A percentile compares a stretch with the other conserved stretches of the same genome.
Evolutionary conservation across 1,284 basidiomycete species (phyloP).

Genomic region (Cryptococcus sp.): DNA sequence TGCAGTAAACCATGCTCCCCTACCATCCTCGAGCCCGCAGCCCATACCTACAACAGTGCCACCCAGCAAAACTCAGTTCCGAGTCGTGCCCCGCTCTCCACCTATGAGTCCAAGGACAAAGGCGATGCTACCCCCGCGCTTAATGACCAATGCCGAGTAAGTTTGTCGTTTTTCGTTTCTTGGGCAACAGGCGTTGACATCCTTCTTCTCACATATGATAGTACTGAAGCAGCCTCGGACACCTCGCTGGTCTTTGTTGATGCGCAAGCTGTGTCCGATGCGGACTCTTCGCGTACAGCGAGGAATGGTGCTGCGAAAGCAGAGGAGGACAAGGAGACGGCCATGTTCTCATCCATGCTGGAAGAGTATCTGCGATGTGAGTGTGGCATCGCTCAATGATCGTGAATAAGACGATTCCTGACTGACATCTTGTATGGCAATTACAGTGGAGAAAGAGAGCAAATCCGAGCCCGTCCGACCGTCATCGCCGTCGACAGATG

Average conservation of each 20-base stretch:
- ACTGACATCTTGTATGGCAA: not conserved
- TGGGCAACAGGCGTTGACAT: not conserved
- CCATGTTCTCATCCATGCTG: slow-evolving; percentile 52
- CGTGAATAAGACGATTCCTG: not conserved
- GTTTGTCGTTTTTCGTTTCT: slow-evolving; percentile 1
- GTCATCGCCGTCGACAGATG: slow-evolving; percentile 14
- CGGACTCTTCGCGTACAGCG: slow-evolving; percentile 1
- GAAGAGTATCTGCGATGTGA: slow-evolving; percentile 48
- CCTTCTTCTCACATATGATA: not conserved
- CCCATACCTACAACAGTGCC: not conserved
- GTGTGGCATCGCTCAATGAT: slow-evolving; percentile 20
- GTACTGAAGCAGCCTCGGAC: slow-evolving; percentile 19
- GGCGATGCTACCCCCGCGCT: slow-evolving; percentile 35
- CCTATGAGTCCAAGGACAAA: slow-evolving; percentile 21
- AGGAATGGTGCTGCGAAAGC: not conserved
- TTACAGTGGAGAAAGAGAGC: slow-evolving; percentile 20
- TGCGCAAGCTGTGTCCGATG: slow-evolving; percentile 41
- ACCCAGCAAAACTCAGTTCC: slow-evolving; percentile 27
- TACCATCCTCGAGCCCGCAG: too few relatives aligned
- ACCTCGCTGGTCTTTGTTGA: slow-evolving; percentile 43
- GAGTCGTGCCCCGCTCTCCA: slow-evolving; percentile 30
- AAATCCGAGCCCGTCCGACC: slow-evolving; percentile 5
- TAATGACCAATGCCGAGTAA: slow-evolving; percentile 41
- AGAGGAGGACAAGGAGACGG: slow-evolving; percentile 47
- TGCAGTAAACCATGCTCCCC: too few relatives aligned